These are phyloP conservation scores for Wallacemonas sp. DNA, from an alignment of 208 protist genomes.

Conservation along the genomic window DNA sequence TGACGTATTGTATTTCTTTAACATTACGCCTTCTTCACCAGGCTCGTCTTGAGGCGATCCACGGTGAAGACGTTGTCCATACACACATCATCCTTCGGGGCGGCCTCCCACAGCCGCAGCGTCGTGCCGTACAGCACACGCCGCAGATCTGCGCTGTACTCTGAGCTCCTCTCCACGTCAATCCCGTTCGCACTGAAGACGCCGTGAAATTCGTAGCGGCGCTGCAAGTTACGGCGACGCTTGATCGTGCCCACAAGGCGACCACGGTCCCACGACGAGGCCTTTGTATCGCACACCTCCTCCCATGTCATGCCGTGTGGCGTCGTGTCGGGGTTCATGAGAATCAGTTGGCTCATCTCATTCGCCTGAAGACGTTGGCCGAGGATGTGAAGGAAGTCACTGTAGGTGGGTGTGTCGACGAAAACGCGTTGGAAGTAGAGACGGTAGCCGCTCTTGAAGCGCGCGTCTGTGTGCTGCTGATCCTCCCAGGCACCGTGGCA, in stretches of 20 bases:
- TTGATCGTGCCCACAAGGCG: conserved; percentile 19
- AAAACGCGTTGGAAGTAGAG: conserved; percentile 19
- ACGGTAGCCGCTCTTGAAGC: conserved; percentile 13
- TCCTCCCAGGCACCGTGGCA: conserved; percentile 6
- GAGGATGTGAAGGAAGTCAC: neutral
- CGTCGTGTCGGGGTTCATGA: neutral
- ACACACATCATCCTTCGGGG: neutral
- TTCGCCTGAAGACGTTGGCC: neutral
- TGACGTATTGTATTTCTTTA: too few relatives aligned
- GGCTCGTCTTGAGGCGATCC: neutral
- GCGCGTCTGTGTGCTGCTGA: neutral
- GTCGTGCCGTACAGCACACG: neutral
- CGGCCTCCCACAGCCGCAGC: neutral
- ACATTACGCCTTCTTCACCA: neutral
- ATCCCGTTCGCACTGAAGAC: neutral
- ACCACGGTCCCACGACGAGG: conserved; percentile 10
- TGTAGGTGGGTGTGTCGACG: conserved; percentile 1
- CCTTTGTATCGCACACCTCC: conserved; percentile 15
- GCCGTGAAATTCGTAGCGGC: conserved; percentile 1
- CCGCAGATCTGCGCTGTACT: neutral
- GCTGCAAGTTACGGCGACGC: conserved; percentile 4
- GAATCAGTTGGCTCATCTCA: neutral
- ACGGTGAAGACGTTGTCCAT: neutral
- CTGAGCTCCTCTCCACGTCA: neutral
- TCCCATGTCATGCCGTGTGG: neutral